Conservation (phyloP, 2,329 filamentous ascomycete genomes). For the Elsinoe arachidis region DNA sequence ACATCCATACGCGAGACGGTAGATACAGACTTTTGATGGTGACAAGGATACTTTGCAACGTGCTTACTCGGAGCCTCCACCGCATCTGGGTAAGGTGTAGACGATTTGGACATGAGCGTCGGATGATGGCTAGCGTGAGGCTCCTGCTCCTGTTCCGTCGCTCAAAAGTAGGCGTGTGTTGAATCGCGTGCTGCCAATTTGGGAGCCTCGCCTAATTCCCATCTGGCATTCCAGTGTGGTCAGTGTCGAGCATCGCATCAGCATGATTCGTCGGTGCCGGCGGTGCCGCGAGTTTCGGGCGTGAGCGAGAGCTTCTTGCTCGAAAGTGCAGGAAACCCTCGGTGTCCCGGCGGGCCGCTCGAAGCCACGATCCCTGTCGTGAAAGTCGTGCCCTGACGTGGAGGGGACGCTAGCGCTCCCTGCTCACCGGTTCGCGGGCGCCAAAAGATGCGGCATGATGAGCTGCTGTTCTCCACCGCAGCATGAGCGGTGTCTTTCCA, state of each 20-base stretch:
- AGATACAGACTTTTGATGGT: not conserved
- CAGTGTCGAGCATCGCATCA: not conserved
- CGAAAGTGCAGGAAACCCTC: not conserved
- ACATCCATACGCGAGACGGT: not conserved
- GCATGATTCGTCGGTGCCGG: constrained; percentile 10
- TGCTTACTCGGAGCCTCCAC: not conserved
- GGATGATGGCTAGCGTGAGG: constrained; percentile 2
- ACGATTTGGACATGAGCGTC: not conserved
- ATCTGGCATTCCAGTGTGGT: constrained; percentile 1
- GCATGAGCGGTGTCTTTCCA: not conserved
- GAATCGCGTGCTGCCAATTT: constrained; percentile 12
- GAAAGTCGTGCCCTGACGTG: not conserved
- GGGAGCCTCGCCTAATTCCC: constrained; percentile 8
- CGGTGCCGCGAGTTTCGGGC: constrained; percentile 10
- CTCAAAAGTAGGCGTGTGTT: constrained; percentile 4
- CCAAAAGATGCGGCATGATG: constrained; percentile 6
- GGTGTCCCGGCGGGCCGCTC: constrained; percentile 4
- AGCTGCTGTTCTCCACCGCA: not conserved
- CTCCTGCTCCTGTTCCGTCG: not conserved
- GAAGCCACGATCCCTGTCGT: not conserved
- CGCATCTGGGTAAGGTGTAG: constrained; percentile 2
- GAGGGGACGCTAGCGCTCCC: not conserved
- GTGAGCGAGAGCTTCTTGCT: constrained; percentile 4
- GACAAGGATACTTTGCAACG: not conserved
- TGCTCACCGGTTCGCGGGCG: constrained; percentile 5